Evolutionary conservation across 2,329 filamentous ascomycete species (phyloP).

Genomic region (Aspergillus fumigatus): DNA sequence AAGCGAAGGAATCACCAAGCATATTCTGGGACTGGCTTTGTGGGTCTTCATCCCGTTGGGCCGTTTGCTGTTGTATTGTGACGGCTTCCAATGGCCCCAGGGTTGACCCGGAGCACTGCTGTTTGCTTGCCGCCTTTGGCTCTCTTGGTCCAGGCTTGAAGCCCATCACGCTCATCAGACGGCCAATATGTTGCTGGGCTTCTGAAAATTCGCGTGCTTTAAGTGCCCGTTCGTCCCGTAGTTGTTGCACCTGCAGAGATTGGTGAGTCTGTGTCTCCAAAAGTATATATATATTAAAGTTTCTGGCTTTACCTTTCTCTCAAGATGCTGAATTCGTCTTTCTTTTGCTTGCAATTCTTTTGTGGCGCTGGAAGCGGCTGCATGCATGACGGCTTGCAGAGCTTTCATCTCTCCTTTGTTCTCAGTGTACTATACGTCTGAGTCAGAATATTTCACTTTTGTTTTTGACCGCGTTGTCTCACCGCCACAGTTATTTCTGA

Average conservation of each 20-base stretch:
- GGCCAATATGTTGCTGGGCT: conserved; percentile 36
- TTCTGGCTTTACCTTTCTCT: conserved; percentile 26
- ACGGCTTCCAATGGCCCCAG: conserved; percentile 7
- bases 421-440: conserved; percentile 14
- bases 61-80: conserved; percentile 12
- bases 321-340: conserved; percentile 27
- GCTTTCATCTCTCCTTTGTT: conserved; percentile 23
- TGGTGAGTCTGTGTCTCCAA: background rate
- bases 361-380: conserved; percentile 18
- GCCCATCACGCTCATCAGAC: conserved; percentile 37
- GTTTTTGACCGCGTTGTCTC: background rate
- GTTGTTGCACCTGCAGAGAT: conserved; percentile 26
- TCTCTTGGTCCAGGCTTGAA: conserved; percentile 23
- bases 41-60: conserved; percentile 14
- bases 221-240: conserved; percentile 31
- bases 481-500: conserved; percentile 21
- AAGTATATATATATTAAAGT: background rate
- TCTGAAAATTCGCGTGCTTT: conserved; percentile 38
- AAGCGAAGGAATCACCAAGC: conserved; percentile 19
- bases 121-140: conserved; percentile 12
- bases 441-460: background rate
- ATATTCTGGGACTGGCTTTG: conserved; percentile 10
- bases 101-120: conserved; percentile 13
- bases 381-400: conserved; percentile 24
- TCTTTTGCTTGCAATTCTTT: conserved; percentile 29